Evolutionary conservation across 768 basidiomycete species (phyloP).

Genomic region (Rhizopogon vulgaris): DNA sequence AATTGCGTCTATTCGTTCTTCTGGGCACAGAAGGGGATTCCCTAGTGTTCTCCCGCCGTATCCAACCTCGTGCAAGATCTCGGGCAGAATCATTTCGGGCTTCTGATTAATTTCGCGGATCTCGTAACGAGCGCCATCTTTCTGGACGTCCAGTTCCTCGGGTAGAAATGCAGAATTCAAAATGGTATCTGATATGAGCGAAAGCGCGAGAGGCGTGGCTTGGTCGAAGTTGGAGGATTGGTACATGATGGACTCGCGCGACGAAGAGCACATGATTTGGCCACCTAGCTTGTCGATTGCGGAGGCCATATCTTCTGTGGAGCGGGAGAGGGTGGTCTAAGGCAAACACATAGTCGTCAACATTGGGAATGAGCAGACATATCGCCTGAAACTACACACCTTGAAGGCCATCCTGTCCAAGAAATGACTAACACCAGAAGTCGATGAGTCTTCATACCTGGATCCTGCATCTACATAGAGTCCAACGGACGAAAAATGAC

Average conservation of each 20-base stretch:
- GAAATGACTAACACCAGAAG: conserved; percentile 84
- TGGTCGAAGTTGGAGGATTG: conserved; percentile 92
- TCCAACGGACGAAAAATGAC: conserved; percentile 91
- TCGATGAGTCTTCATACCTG: conserved; percentile 72
- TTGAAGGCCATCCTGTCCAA: conserved; percentile 96
- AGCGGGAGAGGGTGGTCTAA: conserved; percentile 69
- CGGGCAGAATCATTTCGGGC: conserved; percentile 91
- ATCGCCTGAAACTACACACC: conserved; percentile 37
- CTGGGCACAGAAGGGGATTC: conserved; percentile 86
- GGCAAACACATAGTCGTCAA: conserved; percentile 2
- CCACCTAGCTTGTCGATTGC: conserved; percentile 84
- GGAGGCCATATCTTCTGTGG: conserved; percentile 71
- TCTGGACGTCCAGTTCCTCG: conserved; percentile 79
- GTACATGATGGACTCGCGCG: conserved; percentile 95
- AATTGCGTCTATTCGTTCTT: conserved; percentile 69
- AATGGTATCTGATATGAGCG: conserved; percentile 88
- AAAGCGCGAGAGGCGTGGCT: conserved; percentile 74
- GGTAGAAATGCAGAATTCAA: conserved; percentile 66
- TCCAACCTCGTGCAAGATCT: conserved; percentile 82
- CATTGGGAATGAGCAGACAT: not conserved
- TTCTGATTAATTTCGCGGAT: conserved; percentile 81
- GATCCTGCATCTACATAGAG: conserved; percentile 93
- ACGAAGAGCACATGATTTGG: conserved; percentile 86
- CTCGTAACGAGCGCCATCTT: conserved; percentile 87
- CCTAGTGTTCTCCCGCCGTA: conserved; percentile 75